Conservation (phyloP, 2,329 filamentous ascomycete species). For the Sodiomyces alkalinus region DNA sequence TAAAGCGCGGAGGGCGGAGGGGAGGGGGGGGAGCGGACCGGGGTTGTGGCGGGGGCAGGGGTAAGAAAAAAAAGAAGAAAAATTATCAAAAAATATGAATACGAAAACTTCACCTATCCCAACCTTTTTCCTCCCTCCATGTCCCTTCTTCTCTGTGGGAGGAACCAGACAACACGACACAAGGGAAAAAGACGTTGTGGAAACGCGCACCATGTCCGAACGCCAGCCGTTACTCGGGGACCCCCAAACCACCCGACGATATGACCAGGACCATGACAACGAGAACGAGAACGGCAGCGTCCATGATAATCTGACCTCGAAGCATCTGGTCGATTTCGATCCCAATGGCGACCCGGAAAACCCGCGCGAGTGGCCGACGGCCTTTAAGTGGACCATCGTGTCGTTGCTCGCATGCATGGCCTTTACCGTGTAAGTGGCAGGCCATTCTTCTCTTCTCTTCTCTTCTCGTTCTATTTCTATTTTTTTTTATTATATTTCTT, state of each 20-base stretch:
- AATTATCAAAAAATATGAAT: too few species aligned
- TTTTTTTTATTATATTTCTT: neutral
- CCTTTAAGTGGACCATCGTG: slow-evolving; percentile 40
- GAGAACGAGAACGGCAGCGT: too few species aligned
- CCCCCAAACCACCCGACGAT: neutral
- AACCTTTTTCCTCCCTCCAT: neutral
- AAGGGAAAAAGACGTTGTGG: too few species aligned
- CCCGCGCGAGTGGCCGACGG: slow-evolving; percentile 34
- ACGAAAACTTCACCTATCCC: too few species aligned
- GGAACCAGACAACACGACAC: too few species aligned
- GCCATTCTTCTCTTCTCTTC: neutral
- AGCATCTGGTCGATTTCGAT: slow-evolving; percentile 5
- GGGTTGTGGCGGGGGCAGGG: too few species aligned
- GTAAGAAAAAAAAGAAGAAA: too few species aligned
- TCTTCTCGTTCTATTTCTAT: neutral
- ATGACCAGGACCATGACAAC: too few species aligned
- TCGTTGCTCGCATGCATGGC: slow-evolving; percentile 35
- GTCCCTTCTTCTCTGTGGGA: neutral
- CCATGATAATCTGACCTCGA: too few species aligned
- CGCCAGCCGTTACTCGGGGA: neutral
- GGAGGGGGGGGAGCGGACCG: too few species aligned
- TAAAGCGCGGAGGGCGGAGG: too few species aligned
- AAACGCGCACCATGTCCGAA: neutral
- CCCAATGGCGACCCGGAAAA: slow-evolving; percentile 16
- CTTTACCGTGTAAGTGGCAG: slow-evolving; percentile 34